Percentiles rank a stretch among this genome's conserved stretches.
Conservation (phyloP, 2,329 filamentous ascomycete genomes). For the Aspergillus sp. region DNA sequence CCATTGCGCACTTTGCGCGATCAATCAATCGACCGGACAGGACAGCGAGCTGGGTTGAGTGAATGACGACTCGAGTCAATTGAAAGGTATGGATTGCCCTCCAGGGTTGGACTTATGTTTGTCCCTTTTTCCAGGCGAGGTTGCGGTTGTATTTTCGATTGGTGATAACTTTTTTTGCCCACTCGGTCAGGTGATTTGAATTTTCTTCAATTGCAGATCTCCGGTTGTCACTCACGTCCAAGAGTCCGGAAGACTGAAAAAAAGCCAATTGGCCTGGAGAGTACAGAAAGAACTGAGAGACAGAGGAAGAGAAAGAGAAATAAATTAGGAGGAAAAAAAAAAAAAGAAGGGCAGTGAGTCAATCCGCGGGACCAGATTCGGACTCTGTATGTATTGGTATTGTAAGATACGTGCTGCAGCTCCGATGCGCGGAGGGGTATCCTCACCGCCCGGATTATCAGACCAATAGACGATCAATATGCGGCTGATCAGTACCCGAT, state of each 20-base stretch:
- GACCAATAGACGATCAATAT: neutral
- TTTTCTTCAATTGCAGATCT: conserved; percentile 5
- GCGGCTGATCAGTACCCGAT: neutral
- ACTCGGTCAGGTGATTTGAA: neutral
- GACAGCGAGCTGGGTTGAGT: neutral
- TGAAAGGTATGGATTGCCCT: conserved; percentile 1
- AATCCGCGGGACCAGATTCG: conserved; percentile 9
- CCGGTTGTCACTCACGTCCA: too few species aligned
- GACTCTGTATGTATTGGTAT: neutral
- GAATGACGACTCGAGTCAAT: conserved; percentile 7
- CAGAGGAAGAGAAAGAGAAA: conserved; percentile 8
- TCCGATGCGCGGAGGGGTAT: conserved; percentile 21
- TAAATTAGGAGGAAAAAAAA: conserved; percentile 4
- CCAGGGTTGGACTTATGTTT: too few species aligned
- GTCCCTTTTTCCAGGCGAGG: neutral
- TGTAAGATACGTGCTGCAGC: conserved; percentile 7
- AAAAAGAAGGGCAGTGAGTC: conserved; percentile 19
- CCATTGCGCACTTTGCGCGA: conserved; percentile 34
- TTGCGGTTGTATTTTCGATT: neutral
- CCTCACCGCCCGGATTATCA: conserved; percentile 11
- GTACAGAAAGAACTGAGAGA: conserved; percentile 3
- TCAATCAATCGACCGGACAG: conserved; percentile 2
- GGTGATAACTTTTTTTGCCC: conserved; percentile 3
- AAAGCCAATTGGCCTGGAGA: neutral
- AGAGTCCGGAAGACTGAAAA: conserved; percentile 1